Conservation (phyloP, 768 basidiomycete species). For the Termitomyces sp. region DNA sequence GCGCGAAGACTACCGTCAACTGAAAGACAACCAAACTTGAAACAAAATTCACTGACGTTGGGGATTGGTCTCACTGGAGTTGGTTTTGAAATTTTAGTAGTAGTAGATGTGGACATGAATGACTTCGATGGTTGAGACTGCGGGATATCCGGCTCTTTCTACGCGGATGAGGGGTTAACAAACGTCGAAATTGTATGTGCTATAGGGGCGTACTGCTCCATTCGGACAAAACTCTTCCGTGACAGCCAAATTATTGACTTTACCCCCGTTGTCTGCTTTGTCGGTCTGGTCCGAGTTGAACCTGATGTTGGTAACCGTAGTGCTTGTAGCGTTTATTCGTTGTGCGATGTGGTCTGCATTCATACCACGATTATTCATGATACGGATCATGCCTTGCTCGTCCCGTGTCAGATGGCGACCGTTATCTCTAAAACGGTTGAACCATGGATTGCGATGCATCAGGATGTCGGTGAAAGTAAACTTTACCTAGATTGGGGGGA, state of each 20-base stretch:
- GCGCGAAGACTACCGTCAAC: neutral
- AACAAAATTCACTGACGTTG: neutral
- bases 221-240: neutral
- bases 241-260: neutral
- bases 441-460: too few relatives aligned
- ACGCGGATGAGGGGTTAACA: neutral
- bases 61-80: constrained; percentile 2
- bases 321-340: neutral
- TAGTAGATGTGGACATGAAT: neutral
- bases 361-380: neutral
- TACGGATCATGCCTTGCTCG: neutral
- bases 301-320: neutral
- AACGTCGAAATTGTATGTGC: neutral
- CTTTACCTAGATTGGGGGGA: neutral
- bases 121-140: neutral
- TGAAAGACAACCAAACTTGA: neutral
- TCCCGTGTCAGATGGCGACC: neutral
- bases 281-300: neutral
- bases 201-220: neutral
- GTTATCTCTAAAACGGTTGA: neutral
- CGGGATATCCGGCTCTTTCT: neutral
- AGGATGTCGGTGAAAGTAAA: too few relatives aligned
- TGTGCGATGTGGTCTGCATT: neutral
- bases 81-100: neutral
- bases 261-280: neutral